Conservation (phyloP, 1,284 basidiomycete species). For the Marasmius fiardii region DNA sequence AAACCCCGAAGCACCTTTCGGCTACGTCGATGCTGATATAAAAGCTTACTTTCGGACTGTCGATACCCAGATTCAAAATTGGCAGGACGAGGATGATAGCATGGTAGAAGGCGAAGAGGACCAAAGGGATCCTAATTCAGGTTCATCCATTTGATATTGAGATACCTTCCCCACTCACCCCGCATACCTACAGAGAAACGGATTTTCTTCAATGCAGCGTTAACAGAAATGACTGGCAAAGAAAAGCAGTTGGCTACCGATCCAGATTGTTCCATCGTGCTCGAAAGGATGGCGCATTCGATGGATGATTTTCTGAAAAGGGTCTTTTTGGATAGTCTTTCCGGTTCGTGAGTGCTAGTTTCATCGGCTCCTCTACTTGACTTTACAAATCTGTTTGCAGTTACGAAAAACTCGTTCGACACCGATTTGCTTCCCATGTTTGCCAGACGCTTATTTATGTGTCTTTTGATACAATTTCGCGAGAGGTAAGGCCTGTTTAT, state of each 20-base stretch:
- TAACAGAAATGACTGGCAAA: conserved; percentile 81
- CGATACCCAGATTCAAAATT: conserved; percentile 81
- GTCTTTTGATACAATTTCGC: conserved; percentile 68
- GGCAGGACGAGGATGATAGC: conserved; percentile 56
- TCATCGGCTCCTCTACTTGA: background rate
- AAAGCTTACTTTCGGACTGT: conserved; percentile 91
- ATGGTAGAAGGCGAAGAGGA: conserved; percentile 38
- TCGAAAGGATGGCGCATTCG: conserved; percentile 86
- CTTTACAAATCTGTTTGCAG: conserved; percentile 31
- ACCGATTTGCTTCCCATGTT: conserved; percentile 92
- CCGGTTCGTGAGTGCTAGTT: conserved; percentile 69
- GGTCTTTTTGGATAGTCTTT: conserved; percentile 82
- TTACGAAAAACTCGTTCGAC: conserved; percentile 65
- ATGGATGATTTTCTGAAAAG: conserved; percentile 93
- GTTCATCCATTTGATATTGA: conserved; percentile 36
- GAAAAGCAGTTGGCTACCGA: conserved; percentile 90
- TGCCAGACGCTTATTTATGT: conserved; percentile 83
- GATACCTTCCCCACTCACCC: conserved; percentile 5
- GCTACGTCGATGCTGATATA: conserved; percentile 81
- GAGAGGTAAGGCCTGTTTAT: conserved; percentile 58
- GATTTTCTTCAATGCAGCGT: conserved; percentile 80
- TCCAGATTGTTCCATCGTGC: conserved; percentile 83
- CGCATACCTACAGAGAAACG: conserved; percentile 61
- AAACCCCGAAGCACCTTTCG: conserved; percentile 79
- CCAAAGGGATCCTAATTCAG: conserved; percentile 71